Percentiles rank a stretch among this genome's conserved stretches.
phyloP scores from a whole-genome alignment of 202 grass and related monocot species.

The Bolboschoenoplectus hybrid region DNA sequence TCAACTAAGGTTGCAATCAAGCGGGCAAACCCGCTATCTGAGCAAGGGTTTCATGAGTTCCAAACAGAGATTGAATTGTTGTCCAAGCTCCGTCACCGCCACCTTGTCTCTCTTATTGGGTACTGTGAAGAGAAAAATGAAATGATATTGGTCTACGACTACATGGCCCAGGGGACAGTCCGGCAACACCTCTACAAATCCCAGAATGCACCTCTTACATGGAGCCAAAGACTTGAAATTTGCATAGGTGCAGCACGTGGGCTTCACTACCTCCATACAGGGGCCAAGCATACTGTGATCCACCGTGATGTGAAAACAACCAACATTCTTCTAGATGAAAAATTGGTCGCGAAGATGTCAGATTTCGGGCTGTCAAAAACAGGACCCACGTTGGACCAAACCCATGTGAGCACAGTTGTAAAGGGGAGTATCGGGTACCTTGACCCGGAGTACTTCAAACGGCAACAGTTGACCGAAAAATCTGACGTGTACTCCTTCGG shows the following conservation, averaged over 20 bases:
- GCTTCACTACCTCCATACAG: conserved; percentile 80
- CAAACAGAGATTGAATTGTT: conserved; percentile 79
- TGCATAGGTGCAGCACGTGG: conserved; percentile 72
- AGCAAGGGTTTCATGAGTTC: conserved; percentile 74
- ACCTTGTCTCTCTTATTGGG: conserved; percentile 73
- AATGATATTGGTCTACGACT: conserved; percentile 86
- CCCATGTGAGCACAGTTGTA: conserved; percentile 86
- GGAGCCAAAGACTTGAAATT: conserved; percentile 70
- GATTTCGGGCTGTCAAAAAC: conserved; percentile 88
- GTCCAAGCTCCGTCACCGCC: conserved; percentile 67
- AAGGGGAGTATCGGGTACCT: conserved; percentile 85
- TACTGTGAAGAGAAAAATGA: conserved; percentile 68
- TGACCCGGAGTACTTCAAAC: conserved; percentile 71
- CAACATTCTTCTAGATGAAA: conserved; percentile 84
- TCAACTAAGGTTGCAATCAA: conserved; percentile 68
- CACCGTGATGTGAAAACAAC: conserved; percentile 91
- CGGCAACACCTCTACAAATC: conserved; percentile 70
- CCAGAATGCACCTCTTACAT: conserved; percentile 53
- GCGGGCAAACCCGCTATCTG: conserved; percentile 58
- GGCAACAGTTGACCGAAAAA: conserved; percentile 67
- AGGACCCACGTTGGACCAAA: conserved; percentile 55
- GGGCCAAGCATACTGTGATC: conserved; percentile 72
- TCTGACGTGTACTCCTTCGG: conserved; percentile 88
- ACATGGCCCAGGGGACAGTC: conserved; percentile 70
- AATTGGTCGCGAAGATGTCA: conserved; percentile 76